Conservation (phyloP, 306 rosid species). For the Cucumis cinereus region DNA sequence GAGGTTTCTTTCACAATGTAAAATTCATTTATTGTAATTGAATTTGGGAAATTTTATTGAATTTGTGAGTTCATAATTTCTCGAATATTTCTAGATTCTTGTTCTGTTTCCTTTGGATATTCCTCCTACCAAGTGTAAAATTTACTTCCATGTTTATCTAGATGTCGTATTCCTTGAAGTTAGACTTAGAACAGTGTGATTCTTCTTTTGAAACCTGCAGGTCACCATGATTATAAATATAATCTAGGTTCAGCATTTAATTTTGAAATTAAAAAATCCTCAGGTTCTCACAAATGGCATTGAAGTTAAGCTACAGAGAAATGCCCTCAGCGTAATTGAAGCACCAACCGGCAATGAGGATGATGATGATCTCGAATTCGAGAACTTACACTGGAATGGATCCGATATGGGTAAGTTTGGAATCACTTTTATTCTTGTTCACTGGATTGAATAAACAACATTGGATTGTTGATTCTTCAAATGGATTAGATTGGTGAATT, state of each 20-base stretch:
- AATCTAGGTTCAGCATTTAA: not conserved
- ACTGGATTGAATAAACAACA: not conserved
- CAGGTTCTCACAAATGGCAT: constrained; percentile 98
- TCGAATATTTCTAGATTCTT: not conserved
- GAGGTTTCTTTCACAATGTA: not conserved
- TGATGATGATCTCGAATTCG: constrained; percentile 85
- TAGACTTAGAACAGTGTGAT: not conserved
- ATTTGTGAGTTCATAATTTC: not conserved
- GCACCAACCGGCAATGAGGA: constrained; percentile 97
- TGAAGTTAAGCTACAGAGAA: constrained; percentile 97
- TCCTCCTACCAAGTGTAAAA: not conserved
- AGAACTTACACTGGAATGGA: constrained; percentile 73
- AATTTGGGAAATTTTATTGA: not conserved
- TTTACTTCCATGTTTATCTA: not conserved
- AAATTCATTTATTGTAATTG: not conserved
- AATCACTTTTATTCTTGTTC: not conserved
- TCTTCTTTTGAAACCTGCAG: not conserved
- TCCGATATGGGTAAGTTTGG: constrained; percentile 77
- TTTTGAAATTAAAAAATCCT: not conserved
- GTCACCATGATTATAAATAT: not conserved
- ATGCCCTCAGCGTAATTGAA: constrained; percentile 94
- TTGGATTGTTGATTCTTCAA: not conserved
- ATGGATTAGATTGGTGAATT: not conserved
- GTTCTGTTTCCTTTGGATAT: not conserved
- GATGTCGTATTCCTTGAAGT: not conserved